Evolutionary conservation across 148 eudicot species (phyloP).

Genomic region (Amaranthus hypochondriacus): DNA sequence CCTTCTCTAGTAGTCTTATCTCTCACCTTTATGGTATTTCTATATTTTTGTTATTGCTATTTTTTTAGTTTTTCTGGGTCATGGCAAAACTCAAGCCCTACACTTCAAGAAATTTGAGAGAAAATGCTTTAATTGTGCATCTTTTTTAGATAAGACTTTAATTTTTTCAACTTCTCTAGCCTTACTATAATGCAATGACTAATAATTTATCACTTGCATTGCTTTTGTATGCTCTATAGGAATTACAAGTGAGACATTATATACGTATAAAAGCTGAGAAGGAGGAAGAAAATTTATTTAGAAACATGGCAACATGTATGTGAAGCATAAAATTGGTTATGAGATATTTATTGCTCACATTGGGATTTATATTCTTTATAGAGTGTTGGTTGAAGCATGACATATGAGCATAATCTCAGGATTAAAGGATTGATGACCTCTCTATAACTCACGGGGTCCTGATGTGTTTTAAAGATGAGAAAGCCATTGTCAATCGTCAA

Average conservation of each 20-base stretch:
- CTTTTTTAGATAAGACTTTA: background rate
- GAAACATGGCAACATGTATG: no score
- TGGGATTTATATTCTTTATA: no score
- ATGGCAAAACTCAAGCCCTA: background rate
- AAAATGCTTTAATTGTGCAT: background rate
- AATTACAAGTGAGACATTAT: background rate
- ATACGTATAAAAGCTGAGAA: background rate
- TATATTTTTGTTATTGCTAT: background rate
- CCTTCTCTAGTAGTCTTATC: background rate
- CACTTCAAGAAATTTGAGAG: background rate
- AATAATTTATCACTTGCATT: background rate
- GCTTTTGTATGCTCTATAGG: background rate
- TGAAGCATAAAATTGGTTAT: no score
- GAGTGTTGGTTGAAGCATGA: no score
- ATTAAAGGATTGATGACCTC: no score
- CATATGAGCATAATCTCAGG: no score
- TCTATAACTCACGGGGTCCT: no score
- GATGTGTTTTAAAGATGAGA: no score
- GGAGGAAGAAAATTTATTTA: no score
- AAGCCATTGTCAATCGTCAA: no score
- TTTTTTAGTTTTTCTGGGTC: background rate
- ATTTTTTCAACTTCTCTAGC: background rate
- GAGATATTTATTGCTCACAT: no score
- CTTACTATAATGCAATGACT: background rate
- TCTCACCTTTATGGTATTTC: background rate